Evolutionary conservation across 805 yeast genomes (phyloP), one percentile per base, ranked within the genome.

Genomic region (Babjeviella inositovora): DNA sequence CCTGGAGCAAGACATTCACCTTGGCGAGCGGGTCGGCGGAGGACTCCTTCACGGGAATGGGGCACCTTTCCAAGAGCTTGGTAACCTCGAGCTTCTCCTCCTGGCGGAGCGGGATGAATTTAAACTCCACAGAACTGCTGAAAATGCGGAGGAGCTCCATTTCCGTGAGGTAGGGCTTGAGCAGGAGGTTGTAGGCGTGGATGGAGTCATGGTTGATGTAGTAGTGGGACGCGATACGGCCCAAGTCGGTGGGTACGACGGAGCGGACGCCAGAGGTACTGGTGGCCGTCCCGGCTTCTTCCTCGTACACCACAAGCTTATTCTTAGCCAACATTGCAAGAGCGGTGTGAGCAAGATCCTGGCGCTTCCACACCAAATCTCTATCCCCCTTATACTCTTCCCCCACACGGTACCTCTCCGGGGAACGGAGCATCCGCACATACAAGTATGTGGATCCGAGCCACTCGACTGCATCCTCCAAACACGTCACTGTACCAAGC

Each of bases 91-190:
- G 37, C 32, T 64, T 69, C 43, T 90, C 99, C 39, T 85, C 97
- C 32, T 64, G 82, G 30, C 97, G 62, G 0, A 85, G 76, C 2
- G 93, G 77, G 19, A 90, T 65, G 34, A 67, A 69, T 39, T 68
- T 70, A 49, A 90, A 90, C 41, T 92, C 99, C 10, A 75, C 79
- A 3, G 96, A 79, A 12, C 60, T 50, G 0, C 95, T 57, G 47
- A 90, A 85, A 0, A 82, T 54, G 31, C 77, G 59, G 32, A 90
- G 61, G 1, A 92, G 32, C 26, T 90, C 98, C 19, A 79, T 68
- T 14, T 71, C 70, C 0, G 71, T 49, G 27, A 70, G 55, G 48
- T 71, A 63, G 1, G 84, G 75, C 31, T 64, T 67, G 23, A 90
- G 42, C 23, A 63, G 65, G 18, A 48, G 57, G 36, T 67, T 65